phyloP scores from a whole-genome alignment of 768 basidiomycete species.

The Butyriboletus loyo region DNA sequence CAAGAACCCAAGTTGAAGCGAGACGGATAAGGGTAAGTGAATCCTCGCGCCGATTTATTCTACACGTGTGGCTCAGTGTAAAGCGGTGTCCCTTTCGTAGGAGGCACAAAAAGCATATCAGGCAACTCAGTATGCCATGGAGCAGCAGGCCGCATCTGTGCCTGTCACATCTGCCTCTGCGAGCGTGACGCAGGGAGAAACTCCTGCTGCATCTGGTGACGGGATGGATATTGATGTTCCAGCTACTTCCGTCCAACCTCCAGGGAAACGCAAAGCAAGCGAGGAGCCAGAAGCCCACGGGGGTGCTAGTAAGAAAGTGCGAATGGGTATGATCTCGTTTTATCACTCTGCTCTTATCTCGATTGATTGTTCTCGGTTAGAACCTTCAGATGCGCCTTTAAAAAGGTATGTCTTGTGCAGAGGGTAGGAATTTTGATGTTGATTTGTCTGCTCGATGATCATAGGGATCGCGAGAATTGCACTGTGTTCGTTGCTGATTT shows the following conservation, averaged over 20 bases:
- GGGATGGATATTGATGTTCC: conserved; percentile 44
- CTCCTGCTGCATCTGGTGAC: conserved; percentile 1
- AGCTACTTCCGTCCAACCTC: conserved; percentile 34
- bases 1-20: conserved; percentile 58
- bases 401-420: conserved; percentile 49
- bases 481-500: conserved; percentile 86
- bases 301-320: conserved; percentile 59
- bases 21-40: conserved; percentile 58
- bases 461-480: conserved; percentile 91
- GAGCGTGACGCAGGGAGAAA: neutral
- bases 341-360: neutral
- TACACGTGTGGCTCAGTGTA: neutral
- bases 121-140: conserved; percentile 44
- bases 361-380: conserved; percentile 24
- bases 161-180: conserved; percentile 27
- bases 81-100: conserved; percentile 31
- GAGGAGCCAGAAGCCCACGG: conserved; percentile 39
- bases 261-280: conserved; percentile 64
- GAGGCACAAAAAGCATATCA: conserved; percentile 61
- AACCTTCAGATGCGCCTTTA: conserved; percentile 44
- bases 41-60: neutral
- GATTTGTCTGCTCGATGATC: neutral
- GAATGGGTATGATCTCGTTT: conserved; percentile 46
- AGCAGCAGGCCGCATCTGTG: conserved; percentile 37
- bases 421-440: neutral